Evolutionary conservation across 345 rosid genomes (phyloP), one percentile per base, ranked within the genome.

Genomic region (Sonneratia alba): DNA sequence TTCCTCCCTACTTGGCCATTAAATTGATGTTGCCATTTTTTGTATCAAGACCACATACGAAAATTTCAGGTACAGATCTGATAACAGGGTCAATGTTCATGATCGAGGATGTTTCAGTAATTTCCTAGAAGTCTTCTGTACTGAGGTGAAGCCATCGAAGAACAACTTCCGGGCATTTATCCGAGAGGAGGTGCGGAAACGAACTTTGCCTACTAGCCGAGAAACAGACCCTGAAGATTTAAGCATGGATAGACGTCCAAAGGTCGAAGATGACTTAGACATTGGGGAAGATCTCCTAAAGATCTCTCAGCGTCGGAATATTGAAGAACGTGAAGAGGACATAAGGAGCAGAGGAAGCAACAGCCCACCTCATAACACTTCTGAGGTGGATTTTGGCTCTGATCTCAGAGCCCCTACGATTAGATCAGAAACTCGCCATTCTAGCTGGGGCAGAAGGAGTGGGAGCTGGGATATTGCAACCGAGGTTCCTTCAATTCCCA

Each of bases 211-310:
- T 15, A 73, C 47, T 22, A 78, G 79, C 22, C 83, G 81, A 63
- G 92, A 81, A 78, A 79, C 83, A 74, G 87, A 83, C 68, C 76
- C 71, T 19, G 96, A 87, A 73, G 92, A 90, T 36, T 69, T 71
- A 4, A 64, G 72, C 18, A 91, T 80, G 72, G 81, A 85, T 70
- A 86, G 83, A 68, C 89, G 98, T 64, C 76, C 89, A 37, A 94
- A 94, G 88, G 98, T 94, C 42, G 91, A 91, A 79, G 97, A 94
- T 70, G 96, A 91, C 82, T 80, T 88, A 78, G 97, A 88, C 71
- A 91, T 94, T 34, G 92, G 91, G 21, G 96, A 91, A 73, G 97
- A 91, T 83, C 82, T 94, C n/a, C 69, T 88, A 81, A 91, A 90
- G 79, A 83, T 91, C 77, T 91, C 97, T 38, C 96, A 90, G 77